Conservation (phyloP, 75 land plant species). For the Cunninghamia lanceolata region DNA sequence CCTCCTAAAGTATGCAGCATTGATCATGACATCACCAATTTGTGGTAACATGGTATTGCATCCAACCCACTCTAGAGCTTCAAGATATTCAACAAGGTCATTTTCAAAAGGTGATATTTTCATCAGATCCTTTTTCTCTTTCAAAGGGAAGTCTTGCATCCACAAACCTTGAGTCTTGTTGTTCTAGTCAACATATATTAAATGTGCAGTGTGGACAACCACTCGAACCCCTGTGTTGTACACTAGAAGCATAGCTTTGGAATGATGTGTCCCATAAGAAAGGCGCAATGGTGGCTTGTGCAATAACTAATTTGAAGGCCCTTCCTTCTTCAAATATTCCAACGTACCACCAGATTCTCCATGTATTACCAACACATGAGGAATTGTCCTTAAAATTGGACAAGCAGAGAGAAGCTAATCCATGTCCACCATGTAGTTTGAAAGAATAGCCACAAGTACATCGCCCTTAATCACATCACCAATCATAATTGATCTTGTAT, state of each 20-base stretch:
- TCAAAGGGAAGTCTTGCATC: conserved; percentile 99
- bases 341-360: conserved; percentile 73
- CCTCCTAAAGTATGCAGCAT: no score
- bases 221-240: conserved; percentile 87
- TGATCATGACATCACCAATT: no score
- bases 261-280: conserved; percentile 97
- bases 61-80: conserved; percentile 83
- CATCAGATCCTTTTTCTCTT: conserved; percentile 32
- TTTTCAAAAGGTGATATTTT: conserved; percentile 63
- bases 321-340: conserved; percentile 65
- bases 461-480: conserved; percentile 87
- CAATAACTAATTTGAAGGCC: conserved; percentile 71
- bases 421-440: conserved; percentile 97
- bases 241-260: conserved; percentile 94
- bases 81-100: conserved; percentile 88
- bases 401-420: conserved; percentile 88
- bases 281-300: conserved; percentile 90
- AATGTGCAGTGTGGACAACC: conserved; percentile 90
- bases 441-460: conserved; percentile 75
- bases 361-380: conserved; percentile 81
- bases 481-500: conserved; percentile 61
- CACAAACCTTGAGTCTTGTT: conserved; percentile 97
- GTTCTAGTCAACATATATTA: conserved; percentile 96
- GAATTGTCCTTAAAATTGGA: conserved; percentile 59
- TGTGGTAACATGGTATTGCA: no score